Evolutionary conservation across 208 protist species (phyloP).

Genomic region (Baffinella frigidus): DNA sequence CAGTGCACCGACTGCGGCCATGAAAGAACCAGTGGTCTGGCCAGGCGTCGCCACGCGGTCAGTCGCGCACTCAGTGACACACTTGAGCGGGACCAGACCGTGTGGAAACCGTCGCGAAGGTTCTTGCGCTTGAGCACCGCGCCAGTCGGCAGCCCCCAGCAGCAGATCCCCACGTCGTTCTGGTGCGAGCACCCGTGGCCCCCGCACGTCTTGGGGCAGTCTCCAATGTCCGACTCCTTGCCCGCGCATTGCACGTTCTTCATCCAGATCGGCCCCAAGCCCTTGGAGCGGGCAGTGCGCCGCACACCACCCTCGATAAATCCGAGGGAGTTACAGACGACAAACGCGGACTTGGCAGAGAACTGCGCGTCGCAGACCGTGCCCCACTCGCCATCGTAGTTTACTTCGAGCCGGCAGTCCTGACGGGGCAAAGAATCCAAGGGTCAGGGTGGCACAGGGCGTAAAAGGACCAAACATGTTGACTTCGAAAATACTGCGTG

Average conservation of each 20-base stretch:
- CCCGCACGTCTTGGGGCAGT: constrained; percentile 22
- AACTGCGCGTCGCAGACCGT: constrained; percentile 18
- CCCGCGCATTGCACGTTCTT: background rate
- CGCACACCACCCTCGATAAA: constrained; percentile 1
- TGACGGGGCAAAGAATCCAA: no score
- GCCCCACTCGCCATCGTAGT: constrained; percentile 29
- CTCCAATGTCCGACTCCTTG: constrained; percentile 21
- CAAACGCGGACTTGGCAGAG: background rate
- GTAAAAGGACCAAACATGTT: no score
- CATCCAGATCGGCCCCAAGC: constrained; percentile 10
- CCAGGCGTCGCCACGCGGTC: no score
- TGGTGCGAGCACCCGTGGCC: background rate
- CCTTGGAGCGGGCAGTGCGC: no score
- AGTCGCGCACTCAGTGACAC: no score
- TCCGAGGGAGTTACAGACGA: background rate
- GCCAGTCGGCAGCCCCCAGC: background rate
- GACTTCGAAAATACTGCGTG: no score
- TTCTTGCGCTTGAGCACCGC: background rate
- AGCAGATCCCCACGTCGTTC: constrained; percentile 15
- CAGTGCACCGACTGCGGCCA: no score
- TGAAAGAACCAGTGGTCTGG: no score
- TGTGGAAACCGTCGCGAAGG: background rate
- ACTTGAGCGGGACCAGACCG: no score
- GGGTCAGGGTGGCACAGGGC: no score
- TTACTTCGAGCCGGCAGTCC: background rate